Percentiles rank a stretch among this genome's conserved stretches.
These are phyloP conservation scores for Hondaea fermentalgiana DNA, from an alignment of 108 stramenopile species.

Conservation along the genomic window DNA sequence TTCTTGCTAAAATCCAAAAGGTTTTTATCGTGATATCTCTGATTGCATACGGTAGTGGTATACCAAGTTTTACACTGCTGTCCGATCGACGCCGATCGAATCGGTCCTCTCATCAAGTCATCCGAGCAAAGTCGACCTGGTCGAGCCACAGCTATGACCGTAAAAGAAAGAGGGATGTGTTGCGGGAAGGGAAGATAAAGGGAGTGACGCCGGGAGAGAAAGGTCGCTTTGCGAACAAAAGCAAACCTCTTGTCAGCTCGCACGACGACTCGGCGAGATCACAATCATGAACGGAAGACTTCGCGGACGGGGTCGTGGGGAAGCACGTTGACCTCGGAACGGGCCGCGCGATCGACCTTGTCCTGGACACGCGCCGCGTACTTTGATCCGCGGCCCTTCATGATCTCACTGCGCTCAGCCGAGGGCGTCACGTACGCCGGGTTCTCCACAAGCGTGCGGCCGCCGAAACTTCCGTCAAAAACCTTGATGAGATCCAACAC, in stretches of 20 bases:
- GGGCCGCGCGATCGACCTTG: slow-evolving; percentile 44
- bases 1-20: too few species aligned
- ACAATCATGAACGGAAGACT: background rate
- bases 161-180: too few species aligned
- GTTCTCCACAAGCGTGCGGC: slow-evolving; percentile 85
- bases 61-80: too few species aligned
- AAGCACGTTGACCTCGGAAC: background rate
- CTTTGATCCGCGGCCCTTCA: slow-evolving; percentile 61
- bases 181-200: too few species aligned
- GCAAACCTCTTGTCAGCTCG: background rate
- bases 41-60: too few species aligned
- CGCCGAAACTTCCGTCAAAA: slow-evolving; percentile 94
- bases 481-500: slow-evolving; percentile 91
- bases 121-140: too few species aligned
- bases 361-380: slow-evolving; percentile 67
- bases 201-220: too few species aligned
- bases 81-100: too few species aligned
- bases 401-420: slow-evolving; percentile 61
- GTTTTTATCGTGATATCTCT: too few species aligned
- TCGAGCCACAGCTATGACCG: too few species aligned
- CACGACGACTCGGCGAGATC: background rate
- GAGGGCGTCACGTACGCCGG: slow-evolving; percentile 86
- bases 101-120: too few species aligned
- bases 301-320: background rate
- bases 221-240: background rate